Evolutionary conservation across 2,329 filamentous ascomycete species (phyloP).

Genomic region (Verticillium zaregamsianum): DNA sequence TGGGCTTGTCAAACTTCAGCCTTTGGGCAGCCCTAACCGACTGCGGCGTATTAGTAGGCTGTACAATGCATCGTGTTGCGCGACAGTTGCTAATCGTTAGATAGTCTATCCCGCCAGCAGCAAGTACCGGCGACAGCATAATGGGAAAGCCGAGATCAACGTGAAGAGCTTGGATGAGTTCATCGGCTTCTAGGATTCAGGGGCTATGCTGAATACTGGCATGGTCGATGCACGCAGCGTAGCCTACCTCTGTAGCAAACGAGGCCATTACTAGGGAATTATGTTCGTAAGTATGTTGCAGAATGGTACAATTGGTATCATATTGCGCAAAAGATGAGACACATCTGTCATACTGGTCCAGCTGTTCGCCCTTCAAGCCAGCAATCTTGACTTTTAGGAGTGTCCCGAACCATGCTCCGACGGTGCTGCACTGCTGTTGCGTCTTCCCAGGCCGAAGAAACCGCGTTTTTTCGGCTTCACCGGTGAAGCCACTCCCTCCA

Average conservation of each 20-base stretch:
- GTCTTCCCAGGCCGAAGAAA: background rate
- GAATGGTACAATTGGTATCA: no score
- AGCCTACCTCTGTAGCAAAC: no score
- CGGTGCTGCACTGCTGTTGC: background rate
- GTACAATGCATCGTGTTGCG: background rate
- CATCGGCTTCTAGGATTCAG: background rate
- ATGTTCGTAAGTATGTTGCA: no score
- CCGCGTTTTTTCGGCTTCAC: background rate
- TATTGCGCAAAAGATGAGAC: no score
- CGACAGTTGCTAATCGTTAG: background rate
- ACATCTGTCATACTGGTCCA: no score
- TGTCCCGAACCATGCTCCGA: background rate
- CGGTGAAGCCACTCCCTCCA: background rate
- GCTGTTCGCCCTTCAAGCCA: no score
- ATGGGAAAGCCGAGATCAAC: background rate
- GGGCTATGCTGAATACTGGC: no score
- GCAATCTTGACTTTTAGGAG: background rate
- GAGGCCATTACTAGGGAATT: no score
- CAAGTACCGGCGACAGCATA: background rate
- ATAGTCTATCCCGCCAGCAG: background rate
- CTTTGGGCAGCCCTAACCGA: constrained; percentile 32
- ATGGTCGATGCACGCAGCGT: no score
- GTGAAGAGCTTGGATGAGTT: background rate
- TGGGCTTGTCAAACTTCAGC: constrained; percentile 34
- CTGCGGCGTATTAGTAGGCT: constrained; percentile 14